phyloP scores from a whole-genome alignment of 768 basidiomycete genomes.

The Naematelia encephala region DNA sequence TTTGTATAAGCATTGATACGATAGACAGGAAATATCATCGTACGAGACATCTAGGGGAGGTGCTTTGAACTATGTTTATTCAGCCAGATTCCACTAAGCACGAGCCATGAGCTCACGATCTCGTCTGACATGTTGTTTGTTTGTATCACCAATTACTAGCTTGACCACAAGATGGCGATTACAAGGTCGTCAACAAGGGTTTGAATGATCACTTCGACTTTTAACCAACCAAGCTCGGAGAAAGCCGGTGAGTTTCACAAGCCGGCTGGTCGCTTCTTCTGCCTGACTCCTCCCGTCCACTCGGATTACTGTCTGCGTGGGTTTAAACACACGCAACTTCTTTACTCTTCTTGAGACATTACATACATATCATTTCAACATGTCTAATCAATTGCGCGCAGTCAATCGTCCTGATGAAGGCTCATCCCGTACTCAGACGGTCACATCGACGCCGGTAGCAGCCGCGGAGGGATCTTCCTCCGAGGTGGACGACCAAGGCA shows the following conservation, averaged over 20 bases:
- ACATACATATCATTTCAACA: background rate
- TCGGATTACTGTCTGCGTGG: background rate
- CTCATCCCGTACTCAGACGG: constrained; percentile 14
- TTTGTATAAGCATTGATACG: too few relatives aligned
- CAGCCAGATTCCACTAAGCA: background rate
- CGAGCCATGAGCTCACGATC: background rate
- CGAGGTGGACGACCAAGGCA: background rate
- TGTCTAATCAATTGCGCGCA: background rate
- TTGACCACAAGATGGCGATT: too few relatives aligned
- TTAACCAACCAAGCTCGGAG: background rate
- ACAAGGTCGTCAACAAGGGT: too few relatives aligned
- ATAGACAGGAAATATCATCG: background rate
- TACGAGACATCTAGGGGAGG: background rate
- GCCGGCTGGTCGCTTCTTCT: background rate
- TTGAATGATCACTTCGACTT: too few relatives aligned
- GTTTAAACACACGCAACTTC: background rate
- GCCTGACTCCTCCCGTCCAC: background rate
- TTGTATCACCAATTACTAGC: too few relatives aligned
- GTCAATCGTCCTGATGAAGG: background rate
- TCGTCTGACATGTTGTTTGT: background rate
- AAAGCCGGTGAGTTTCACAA: background rate
- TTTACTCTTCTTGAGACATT: background rate
- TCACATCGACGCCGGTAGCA: constrained; percentile 4
- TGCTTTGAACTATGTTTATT: background rate
- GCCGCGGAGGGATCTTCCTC: constrained; percentile 8